Evolutionary conservation across 352 stramenopile species (phyloP).

Genomic region (Elongisporangium undulatum): DNA sequence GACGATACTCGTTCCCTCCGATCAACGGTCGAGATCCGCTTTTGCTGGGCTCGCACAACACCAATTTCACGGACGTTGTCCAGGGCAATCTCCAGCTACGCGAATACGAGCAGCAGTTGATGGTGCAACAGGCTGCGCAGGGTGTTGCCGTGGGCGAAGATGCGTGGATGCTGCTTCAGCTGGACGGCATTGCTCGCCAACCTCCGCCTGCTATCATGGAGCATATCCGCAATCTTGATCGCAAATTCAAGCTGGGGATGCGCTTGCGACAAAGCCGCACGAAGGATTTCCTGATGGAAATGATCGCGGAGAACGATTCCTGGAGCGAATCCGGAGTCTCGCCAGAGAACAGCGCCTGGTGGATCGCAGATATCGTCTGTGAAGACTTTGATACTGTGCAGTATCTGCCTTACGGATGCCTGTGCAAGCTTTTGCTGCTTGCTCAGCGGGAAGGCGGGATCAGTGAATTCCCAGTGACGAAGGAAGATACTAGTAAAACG

Average conservation of each 20-base stretch:
- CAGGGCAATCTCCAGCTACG: constrained; percentile 55
- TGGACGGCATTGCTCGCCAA: constrained; percentile 57
- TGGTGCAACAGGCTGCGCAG: constrained; percentile 33
- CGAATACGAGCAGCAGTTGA: constrained; percentile 74
- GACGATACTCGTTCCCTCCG: constrained; percentile 63
- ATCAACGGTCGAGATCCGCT: constrained; percentile 45
- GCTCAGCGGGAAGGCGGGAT: constrained; percentile 21
- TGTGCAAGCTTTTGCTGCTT: constrained; percentile 76
- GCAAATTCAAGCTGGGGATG: constrained; percentile 72
- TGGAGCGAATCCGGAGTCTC: constrained; percentile 12
- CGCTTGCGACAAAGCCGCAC: constrained; percentile 72
- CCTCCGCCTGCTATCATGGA: constrained; percentile 71
- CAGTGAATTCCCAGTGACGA: neutral
- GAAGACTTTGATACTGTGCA: constrained; percentile 79
- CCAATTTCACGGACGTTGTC: constrained; percentile 45
- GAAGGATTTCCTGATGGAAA: constrained; percentile 86
- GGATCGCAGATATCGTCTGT: constrained; percentile 87
- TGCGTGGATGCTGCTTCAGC: constrained; percentile 69
- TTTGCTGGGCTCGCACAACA: constrained; percentile 58
- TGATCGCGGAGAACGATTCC: constrained; percentile 53
- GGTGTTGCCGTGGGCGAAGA: constrained; percentile 35
- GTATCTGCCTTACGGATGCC: constrained; percentile 71
- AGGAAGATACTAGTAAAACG: constrained; percentile 9
- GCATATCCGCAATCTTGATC: constrained; percentile 62
- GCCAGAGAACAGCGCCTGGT: constrained; percentile 48